Conservation (phyloP, 495 filamentous ascomycete species). For the Pseudevernia furfuracea region DNA sequence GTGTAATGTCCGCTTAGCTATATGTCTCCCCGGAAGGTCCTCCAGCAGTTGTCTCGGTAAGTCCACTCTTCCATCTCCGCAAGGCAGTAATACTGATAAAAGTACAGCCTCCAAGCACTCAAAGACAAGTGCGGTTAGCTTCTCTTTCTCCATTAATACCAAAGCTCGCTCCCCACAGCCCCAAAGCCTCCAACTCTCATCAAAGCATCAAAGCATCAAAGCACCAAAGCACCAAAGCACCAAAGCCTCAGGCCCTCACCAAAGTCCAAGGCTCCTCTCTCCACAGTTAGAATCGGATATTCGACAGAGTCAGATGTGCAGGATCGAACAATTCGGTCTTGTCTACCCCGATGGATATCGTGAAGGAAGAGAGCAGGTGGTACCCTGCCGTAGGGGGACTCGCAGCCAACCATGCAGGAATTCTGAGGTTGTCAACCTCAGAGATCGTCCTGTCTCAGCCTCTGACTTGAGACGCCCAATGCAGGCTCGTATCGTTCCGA, state of each 20-base stretch:
- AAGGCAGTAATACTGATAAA: neutral
- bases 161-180: neutral
- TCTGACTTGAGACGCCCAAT: neutral
- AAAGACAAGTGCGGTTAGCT: slow-evolving; percentile 2
- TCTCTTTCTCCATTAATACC: neutral
- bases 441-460: slow-evolving; percentile 8
- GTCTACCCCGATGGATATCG: slow-evolving; percentile 19
- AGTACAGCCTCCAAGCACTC: slow-evolving; percentile 4
- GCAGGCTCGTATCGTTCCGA: neutral
- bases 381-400: slow-evolving; percentile 17
- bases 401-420: slow-evolving; percentile 15
- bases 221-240: neutral
- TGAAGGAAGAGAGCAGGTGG: slow-evolving; percentile 14
- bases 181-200: neutral
- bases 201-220: slow-evolving; percentile 2
- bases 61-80: neutral
- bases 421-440: neutral
- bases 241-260: neutral
- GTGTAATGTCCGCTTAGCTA: slow-evolving; percentile 21
- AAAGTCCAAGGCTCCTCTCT: neutral
- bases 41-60: slow-evolving; percentile 17
- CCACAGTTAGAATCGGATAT: neutral
- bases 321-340: slow-evolving; percentile 20
- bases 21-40: slow-evolving; percentile 16
- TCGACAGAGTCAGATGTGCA: slow-evolving; percentile 20